phyloP scores from a whole-genome alignment of 1,284 basidiomycete genomes.

The Cryptococcus sp. region DNA sequence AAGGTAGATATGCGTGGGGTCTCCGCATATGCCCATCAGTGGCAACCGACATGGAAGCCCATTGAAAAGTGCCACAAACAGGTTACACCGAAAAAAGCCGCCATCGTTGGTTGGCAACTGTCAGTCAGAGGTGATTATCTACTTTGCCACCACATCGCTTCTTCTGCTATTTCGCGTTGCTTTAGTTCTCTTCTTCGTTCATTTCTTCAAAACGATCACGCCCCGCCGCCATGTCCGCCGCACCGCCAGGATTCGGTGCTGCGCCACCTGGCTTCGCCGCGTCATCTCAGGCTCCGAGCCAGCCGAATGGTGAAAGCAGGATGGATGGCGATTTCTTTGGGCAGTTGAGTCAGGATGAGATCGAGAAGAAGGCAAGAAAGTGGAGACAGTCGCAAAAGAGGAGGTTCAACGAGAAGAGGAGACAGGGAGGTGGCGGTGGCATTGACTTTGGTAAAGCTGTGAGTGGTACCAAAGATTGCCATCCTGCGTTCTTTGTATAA shows the following conservation, averaged over 20 bases:
- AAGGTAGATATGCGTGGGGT: no score
- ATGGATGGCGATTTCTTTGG: slow-evolving; percentile 52
- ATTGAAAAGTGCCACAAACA: no score
- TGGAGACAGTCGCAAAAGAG: slow-evolving; percentile 51
- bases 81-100: no score
- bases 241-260: slow-evolving; percentile 49
- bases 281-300: slow-evolving; percentile 28
- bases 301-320: slow-evolving; percentile 20
- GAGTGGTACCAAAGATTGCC: slow-evolving; percentile 23
- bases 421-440: slow-evolving; percentile 50
- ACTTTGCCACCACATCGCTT: slow-evolving; percentile 4
- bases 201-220: not conserved
- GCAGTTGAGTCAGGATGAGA: slow-evolving; percentile 49
- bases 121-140: no score
- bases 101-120: no score
- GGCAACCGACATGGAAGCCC: no score
- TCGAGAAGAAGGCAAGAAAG: slow-evolving; percentile 54
- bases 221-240: slow-evolving; percentile 37
- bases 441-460: slow-evolving; percentile 54
- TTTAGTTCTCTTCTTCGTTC: no score
- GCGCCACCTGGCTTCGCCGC: slow-evolving; percentile 40
- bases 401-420: slow-evolving; percentile 51
- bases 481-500: not conserved
- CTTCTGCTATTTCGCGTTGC: no score
- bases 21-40: no score